These are phyloP conservation scores for Trichomonas tenax DNA, from an alignment of 208 protist species.

Conservation along the genomic window DNA sequence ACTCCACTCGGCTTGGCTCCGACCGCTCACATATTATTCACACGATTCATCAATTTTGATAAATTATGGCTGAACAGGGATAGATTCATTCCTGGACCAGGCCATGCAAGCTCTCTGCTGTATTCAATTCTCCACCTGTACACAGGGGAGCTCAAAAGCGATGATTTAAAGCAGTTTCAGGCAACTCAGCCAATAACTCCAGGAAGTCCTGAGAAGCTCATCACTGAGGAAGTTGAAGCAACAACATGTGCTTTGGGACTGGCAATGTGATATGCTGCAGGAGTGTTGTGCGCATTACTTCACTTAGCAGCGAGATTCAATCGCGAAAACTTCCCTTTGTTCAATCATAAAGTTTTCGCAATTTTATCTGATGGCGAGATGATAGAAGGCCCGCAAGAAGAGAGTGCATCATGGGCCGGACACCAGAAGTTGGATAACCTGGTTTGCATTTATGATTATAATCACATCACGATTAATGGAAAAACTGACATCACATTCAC, in stretches of 20 bases:
- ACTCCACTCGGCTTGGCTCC: conserved; percentile 77
- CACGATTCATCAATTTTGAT: conserved; percentile 76
- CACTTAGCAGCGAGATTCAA: conserved; percentile 74
- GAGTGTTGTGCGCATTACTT: conserved; percentile 23
- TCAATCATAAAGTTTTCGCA: conserved; percentile 85
- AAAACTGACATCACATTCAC: conserved; percentile 80
- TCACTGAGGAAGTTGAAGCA: conserved; percentile 83
- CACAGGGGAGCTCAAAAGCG: conserved; percentile 61
- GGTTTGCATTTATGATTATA: conserved; percentile 56
- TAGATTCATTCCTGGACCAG: conserved; percentile 94
- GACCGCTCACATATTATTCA: conserved; percentile 56
- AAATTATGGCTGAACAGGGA: conserved; percentile 85
- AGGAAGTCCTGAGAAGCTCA: conserved; percentile 83
- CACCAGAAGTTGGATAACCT: conserved; percentile 46
- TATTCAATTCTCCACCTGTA: conserved; percentile 90
- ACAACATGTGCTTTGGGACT: conserved; percentile 97
- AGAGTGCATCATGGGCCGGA: conserved; percentile 50
- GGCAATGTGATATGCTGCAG: conserved; percentile 57
- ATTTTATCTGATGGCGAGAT: conserved; percentile 95
- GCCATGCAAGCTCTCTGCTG: conserved; percentile 92
- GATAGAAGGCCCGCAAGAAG: conserved; percentile 51
- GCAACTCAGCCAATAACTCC: conserved; percentile 72
- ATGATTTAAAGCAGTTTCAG: conserved; percentile 90
- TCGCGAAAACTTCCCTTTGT: conserved; percentile 59
- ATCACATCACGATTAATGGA: conserved; percentile 45